These are phyloP conservation scores for Akebia trifoliata DNA, from an alignment of 164 flowering plant species.

Conservation along the genomic window DNA sequence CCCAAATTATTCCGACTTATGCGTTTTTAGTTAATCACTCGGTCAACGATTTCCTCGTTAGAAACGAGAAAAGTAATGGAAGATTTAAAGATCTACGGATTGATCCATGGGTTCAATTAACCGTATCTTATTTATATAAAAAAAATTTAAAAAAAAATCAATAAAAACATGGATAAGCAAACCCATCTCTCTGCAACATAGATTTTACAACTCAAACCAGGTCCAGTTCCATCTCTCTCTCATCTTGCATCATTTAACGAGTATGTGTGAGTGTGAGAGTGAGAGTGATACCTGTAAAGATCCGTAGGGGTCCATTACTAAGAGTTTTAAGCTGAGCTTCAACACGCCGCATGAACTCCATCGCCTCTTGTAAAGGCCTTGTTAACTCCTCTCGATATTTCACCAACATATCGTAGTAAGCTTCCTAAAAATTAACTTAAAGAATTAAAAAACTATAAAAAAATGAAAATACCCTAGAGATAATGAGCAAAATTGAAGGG, in stretches of 20 bases:
- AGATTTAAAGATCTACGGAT: too few species aligned
- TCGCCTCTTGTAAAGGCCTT: constrained; percentile 92
- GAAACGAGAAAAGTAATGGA: too few species aligned
- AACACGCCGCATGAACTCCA: constrained; percentile 86
- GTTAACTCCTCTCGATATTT: constrained; percentile 86
- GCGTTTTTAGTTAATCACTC: too few species aligned
- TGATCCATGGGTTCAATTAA: too few species aligned
- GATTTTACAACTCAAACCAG: too few species aligned
- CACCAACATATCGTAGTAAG: constrained; percentile 85
- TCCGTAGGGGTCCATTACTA: constrained; percentile 39
- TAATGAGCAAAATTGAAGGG: neutral
- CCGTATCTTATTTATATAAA: too few species aligned
- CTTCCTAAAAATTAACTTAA: constrained; percentile 46
- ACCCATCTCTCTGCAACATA: too few species aligned
- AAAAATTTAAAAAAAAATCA: too few species aligned
- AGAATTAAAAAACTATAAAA: neutral
- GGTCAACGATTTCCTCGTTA: too few species aligned
- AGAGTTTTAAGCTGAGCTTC: constrained; percentile 78
- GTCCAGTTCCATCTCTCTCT: too few species aligned
- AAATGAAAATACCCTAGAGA: neutral
- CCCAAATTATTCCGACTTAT: too few species aligned
- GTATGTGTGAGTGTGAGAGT: neutral
- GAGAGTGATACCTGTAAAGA: constrained; percentile 47
- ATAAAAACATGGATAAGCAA: too few species aligned
- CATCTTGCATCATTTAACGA: neutral